Base-by-base conservation (phyloP, 169 alveolate genomes). In the Plasmodium gallinaceum region DNA sequence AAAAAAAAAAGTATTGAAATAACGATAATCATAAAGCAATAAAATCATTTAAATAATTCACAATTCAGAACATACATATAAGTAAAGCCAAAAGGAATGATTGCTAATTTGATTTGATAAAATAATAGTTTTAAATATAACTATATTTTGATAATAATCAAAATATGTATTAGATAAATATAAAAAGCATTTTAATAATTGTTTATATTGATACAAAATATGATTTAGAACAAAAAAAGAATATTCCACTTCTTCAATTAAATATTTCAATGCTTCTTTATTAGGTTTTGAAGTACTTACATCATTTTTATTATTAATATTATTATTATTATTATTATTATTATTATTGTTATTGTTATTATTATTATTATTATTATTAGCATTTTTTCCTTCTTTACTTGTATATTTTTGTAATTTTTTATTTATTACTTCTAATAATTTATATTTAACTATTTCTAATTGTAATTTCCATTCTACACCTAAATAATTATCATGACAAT, bases 381-480 rank as follows among this genome's bases (percentile, higher is more conserved):
- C 45, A n/a, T 5, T 18, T 24, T 48, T 37, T 14, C 48, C 18
- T 18, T 62, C 65, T 42, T 45, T 43, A 37, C 24, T 62, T 5
- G 88, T 62, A 16, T 75, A 75, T 39, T 54, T 39, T 54, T 75
- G 88, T 18, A 75, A 14, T 32, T 26, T 9, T 20, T 54, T 43
- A 32, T 75, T 75, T 8, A 75, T 42, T 16, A 75, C 52, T 20
- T 75, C 88, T 7, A 75, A 16, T 14, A 75, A 39, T 39, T 75
- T 75, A 24, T 62, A 75, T 22, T 75, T 75, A 0, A 75, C 39
- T 18, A 75, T 75, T 62, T 75, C 88, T 9, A 75, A 32, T 24
- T 75, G 88, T 0, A 60, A 3, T 39, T 75, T 75, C 88, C 88
- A 75, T 39, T 75, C 88, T n/a, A 10, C 51, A 5, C 88, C 88